These are phyloP conservation scores for Sarcomyxa edulis DNA, from an alignment of 768 basidiomycete genomes.

Conservation along the genomic window DNA sequence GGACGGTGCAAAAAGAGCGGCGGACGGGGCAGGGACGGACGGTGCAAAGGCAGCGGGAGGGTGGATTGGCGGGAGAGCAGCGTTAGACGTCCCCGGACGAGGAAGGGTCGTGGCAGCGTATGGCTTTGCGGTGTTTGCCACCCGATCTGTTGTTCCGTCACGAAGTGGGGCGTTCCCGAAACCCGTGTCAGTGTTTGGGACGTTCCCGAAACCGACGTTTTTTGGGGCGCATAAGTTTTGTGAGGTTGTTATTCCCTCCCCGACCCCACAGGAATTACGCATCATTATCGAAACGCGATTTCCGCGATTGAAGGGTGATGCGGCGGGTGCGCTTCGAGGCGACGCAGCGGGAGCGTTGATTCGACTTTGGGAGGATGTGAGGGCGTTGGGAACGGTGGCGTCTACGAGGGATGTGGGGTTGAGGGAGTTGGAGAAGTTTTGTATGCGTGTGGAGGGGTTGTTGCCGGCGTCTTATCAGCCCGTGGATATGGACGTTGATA, in stretches of 20 bases:
- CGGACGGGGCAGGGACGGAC: too few species aligned
- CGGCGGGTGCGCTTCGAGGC: constrained; percentile 40
- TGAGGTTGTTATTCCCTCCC: constrained; percentile 60
- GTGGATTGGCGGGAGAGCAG: constrained; percentile 67
- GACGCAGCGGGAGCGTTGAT: constrained; percentile 43
- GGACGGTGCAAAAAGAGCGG: too few species aligned
- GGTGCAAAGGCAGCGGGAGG: too few species aligned
- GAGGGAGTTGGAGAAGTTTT: constrained; percentile 81
- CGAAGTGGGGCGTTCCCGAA: constrained; percentile 42
- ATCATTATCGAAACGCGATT: constrained; percentile 68
- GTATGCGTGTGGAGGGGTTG: constrained; percentile 60
- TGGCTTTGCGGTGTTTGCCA: constrained; percentile 85
- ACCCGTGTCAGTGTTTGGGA: constrained; percentile 51
- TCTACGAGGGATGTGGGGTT: constrained; percentile 64
- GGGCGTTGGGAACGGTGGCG: constrained; percentile 40
- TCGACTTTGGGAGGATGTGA: constrained; percentile 63
- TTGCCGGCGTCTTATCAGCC: constrained; percentile 43
- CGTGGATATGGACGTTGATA: constrained; percentile 33
- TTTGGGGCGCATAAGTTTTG: constrained; percentile 83
- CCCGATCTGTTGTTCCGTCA: constrained; percentile 59
- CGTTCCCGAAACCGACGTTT: constrained; percentile 60
- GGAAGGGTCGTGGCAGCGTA: constrained; percentile 72
- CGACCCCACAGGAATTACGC: constrained; percentile 60
- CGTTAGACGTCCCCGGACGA: constrained; percentile 67
- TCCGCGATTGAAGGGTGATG: constrained; percentile 46